These are phyloP conservation scores for Coemansia sp. DNA, from an alignment of 192 early-diverging fungal species.

Conservation along the genomic window DNA sequence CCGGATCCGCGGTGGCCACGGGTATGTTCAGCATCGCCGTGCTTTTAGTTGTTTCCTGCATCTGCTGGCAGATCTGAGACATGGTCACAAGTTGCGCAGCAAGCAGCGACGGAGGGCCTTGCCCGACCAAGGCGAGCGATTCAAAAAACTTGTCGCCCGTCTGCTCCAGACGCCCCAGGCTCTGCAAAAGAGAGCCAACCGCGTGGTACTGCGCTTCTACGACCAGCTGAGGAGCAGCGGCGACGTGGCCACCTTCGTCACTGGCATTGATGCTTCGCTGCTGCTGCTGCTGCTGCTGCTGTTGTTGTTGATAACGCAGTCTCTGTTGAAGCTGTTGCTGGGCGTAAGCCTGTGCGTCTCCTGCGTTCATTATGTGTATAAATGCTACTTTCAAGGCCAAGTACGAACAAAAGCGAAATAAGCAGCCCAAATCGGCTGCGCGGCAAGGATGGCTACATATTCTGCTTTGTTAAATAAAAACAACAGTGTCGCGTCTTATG, in stretches of 20 bases:
- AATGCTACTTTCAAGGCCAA: neutral
- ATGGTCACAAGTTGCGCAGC: constrained; percentile 47
- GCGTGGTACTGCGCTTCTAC: constrained; percentile 32
- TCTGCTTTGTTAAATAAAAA: neutral
- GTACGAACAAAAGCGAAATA: neutral
- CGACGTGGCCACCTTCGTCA: neutral
- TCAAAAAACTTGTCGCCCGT: constrained; percentile 43
- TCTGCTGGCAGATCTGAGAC: constrained; percentile 49
- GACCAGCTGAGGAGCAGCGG: neutral
- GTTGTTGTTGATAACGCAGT: neutral
- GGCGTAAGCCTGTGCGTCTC: neutral
- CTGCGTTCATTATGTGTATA: neutral
- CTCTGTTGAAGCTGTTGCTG: constrained; percentile 3
- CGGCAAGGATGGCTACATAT: too few relatives aligned
- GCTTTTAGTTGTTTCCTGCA: constrained; percentile 21
- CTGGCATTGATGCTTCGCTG: neutral
- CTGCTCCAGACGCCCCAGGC: constrained; percentile 34
- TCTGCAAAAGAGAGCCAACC: constrained; percentile 25
- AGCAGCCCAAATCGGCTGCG: neutral
- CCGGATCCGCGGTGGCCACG: constrained; percentile 10
- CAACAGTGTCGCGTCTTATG: neutral
- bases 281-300: constrained; percentile 1
- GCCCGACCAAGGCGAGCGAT: constrained; percentile 47
- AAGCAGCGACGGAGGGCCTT: constrained; percentile 50
- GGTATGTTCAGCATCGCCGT: constrained; percentile 35